phyloP scores from a whole-genome alignment of 225 moss, liverwort and hornwort species.

The Physcomitrium patens region DNA sequence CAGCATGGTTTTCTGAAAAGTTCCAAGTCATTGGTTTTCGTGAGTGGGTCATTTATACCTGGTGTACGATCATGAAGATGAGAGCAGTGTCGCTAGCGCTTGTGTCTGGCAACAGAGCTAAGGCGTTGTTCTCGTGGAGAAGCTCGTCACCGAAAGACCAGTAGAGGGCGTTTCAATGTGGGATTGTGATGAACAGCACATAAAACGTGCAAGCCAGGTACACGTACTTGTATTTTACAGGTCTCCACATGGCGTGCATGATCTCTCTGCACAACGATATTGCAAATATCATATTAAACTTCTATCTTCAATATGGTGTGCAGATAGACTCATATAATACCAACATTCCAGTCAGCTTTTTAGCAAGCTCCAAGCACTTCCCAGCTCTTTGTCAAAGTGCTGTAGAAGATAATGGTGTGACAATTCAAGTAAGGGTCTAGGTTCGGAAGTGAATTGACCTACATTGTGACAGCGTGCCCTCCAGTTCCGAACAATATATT shows the following conservation, averaged over 20 bases:
- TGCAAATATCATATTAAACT: no score
- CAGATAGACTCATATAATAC: neutral
- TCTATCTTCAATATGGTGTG: neutral
- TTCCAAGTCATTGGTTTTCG: neutral
- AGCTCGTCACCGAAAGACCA: conserved; percentile 41
- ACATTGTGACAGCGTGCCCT: conserved; percentile 44
- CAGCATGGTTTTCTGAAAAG: neutral
- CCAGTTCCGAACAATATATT: conserved; percentile 41
- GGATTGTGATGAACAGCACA: conserved; percentile 37
- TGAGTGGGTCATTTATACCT: neutral
- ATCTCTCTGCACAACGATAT: conserved; percentile 33
- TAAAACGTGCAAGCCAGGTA: conserved; percentile 27
- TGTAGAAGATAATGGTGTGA: no score
- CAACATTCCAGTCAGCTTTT: no score
- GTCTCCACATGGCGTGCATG: conserved; percentile 47
- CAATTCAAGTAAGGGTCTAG: no score
- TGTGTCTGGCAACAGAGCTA: conserved; percentile 24
- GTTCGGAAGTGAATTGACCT: neutral
- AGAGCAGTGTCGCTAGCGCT: conserved; percentile 25
- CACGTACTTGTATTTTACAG: conserved; percentile 34
- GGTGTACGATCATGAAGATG: conserved; percentile 42
- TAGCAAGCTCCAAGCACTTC: no score
- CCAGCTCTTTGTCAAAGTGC: no score
- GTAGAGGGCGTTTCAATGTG: conserved; percentile 35
- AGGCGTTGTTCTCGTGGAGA: conserved; percentile 28